Evolutionary conservation across 306 rosid genomes (phyloP), one percentile per base, ranked within the genome.

Genomic region (Myrica gale): DNA sequence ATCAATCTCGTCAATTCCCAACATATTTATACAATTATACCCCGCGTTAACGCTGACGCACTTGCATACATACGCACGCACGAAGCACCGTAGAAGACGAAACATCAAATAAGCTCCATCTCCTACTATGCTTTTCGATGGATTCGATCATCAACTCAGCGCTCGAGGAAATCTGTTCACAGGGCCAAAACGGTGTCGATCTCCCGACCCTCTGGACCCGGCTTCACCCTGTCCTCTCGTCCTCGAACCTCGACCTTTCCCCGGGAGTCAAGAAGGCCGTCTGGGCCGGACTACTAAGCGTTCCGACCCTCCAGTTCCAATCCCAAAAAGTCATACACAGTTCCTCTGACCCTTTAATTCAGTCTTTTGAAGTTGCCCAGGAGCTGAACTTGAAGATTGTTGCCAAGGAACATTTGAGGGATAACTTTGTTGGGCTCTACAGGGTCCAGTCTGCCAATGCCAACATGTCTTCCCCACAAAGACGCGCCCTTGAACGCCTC

Each of bases 361-460:
- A 54, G 82, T 76, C 88, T 52, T 73, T 80, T 77, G 77, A 86
- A 48, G 82, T 80, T 32, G 90, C 93, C 9, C 88, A 91, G 69
- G 82, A 67, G 4, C 75, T 85, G 70, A 78, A 82, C 50, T 53
- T 90, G 50, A 91, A 81, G 76, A 63, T 90, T 73, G 83, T 87
- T 46, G 84, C 96, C 48, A 81, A 78, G 12, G 85, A 81, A 46
- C 82, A 58, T 50, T 88, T 92, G 23, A 71, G 74, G 47, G 80
- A 91, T 58, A 90, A 71, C 86, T 94, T 94, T 66, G 15, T 88
- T 9, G 96, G 97, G 10, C 93, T 94, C n/a, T 92, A 94, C 80
- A 89, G 85, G 39, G 80, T 78, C 5, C 90, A 80, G 17, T 82
- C 89, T 15, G 82, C 76, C 82, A 81, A 85, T 72, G 78, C 76